Conservation (phyloP, 2,329 filamentous ascomycete genomes). For the Colletotrichum coccodes region DNA sequence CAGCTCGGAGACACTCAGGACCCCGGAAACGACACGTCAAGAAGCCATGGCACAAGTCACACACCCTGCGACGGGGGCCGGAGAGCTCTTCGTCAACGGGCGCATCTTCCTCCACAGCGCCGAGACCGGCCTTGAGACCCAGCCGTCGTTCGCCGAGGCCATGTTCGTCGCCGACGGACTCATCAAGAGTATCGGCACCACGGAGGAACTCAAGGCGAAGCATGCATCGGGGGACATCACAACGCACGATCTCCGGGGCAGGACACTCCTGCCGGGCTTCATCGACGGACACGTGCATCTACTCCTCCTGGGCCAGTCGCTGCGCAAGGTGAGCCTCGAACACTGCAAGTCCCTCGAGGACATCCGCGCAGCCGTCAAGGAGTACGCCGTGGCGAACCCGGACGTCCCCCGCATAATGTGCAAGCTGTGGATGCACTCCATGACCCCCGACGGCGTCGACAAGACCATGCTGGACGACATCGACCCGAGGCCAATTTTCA, state of each 20-base stretch:
- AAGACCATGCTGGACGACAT: constrained; percentile 62
- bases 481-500: constrained; percentile 63
- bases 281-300: constrained; percentile 69
- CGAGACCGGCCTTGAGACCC: constrained; percentile 19
- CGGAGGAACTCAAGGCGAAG: not conserved
- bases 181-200: constrained; percentile 29
- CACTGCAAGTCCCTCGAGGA: constrained; percentile 59
- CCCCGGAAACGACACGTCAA: not conserved
- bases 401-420: constrained; percentile 60
- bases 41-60: not conserved
- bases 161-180: constrained; percentile 33
- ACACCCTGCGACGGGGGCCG: not conserved
- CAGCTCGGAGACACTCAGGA: not conserved
- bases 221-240: not conserved
- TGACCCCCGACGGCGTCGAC: constrained; percentile 56
- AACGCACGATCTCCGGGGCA: constrained; percentile 39
- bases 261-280: constrained; percentile 62
- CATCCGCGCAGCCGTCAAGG: constrained; percentile 56
- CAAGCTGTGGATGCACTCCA: constrained; percentile 65
- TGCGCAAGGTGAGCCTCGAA: constrained; percentile 61
- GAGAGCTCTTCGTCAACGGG: constrained; percentile 33
- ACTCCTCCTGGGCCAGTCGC: constrained; percentile 62
- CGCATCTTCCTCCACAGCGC: constrained; percentile 33
- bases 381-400: constrained; percentile 58
- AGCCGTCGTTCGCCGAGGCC: constrained; percentile 33